Evolutionary conservation across 2,329 filamentous ascomycete genomes (phyloP).

Genomic region (Ophiostoma himal-ulmi): DNA sequence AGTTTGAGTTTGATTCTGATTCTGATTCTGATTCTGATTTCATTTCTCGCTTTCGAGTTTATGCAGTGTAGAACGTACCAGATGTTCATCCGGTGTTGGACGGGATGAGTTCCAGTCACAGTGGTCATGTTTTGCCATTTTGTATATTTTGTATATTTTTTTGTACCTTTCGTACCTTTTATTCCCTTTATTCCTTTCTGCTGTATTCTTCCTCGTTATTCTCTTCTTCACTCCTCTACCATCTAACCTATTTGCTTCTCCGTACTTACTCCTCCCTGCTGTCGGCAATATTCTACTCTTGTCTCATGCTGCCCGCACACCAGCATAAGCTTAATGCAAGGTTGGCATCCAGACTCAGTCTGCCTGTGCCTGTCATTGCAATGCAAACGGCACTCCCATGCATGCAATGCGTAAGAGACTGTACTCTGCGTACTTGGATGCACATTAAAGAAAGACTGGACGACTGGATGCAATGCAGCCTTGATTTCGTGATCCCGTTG

Average conservation of each 20-base stretch:
- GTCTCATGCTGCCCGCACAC: neutral
- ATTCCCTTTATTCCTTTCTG: neutral
- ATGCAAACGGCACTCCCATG: neutral
- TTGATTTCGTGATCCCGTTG: constrained; percentile 10
- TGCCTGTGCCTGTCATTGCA: too few relatives aligned
- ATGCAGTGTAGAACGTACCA: too few relatives aligned
- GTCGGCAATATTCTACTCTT: neutral
- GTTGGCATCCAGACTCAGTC: neutral
- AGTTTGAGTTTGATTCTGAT: too few relatives aligned
- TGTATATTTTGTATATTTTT: too few relatives aligned
- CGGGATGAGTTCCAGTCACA: too few relatives aligned
- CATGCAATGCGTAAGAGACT: neutral
- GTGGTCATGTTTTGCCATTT: too few relatives aligned
- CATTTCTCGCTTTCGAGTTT: neutral
- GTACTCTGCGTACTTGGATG: neutral
- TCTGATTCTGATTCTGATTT: neutral
- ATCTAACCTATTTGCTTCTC: neutral
- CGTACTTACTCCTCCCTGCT: neutral
- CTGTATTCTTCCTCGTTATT: neutral
- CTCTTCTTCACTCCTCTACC: neutral
- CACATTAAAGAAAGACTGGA: neutral
- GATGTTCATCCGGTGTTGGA: neutral
- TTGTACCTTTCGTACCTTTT: neutral
- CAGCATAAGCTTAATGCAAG: neutral
- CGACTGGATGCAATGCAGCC: neutral